phyloP scores from a whole-genome alignment of 495 filamentous ascomycete genomes.

The Neurospora intermedia region DNA sequence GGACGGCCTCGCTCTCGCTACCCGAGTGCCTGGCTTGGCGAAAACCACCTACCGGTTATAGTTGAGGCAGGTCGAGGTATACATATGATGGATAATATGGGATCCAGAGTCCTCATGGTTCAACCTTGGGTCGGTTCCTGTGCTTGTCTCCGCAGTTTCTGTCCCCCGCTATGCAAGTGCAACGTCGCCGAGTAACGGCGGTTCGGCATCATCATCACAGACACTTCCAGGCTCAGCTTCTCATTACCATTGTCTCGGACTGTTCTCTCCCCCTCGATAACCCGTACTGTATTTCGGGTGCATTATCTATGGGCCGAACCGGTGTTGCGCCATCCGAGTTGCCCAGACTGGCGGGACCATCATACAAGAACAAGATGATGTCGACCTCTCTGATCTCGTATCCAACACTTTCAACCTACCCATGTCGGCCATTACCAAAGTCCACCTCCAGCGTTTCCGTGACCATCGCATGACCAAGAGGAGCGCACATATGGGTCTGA shows the following conservation, averaged over 20 bases:
- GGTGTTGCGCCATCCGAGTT: neutral
- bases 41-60: neutral
- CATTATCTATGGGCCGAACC: neutral
- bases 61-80: neutral
- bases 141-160: neutral
- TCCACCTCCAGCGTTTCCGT: neutral
- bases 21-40: neutral
- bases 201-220: neutral
- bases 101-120: neutral
- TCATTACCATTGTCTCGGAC: neutral
- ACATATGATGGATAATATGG: neutral
- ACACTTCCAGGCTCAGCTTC: neutral
- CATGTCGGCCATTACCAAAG: neutral
- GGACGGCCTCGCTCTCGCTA: neutral
- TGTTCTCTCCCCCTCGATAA: neutral
- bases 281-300: neutral
- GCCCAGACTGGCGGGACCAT: neutral
- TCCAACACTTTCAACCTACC: neutral
- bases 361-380: neutral
- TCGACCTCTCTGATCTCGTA: neutral
- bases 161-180: neutral
- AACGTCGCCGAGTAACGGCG: neutral
- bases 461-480: neutral
- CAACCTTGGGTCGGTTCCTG: neutral
- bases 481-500: neutral